phyloP scores from a whole-genome alignment of 192 early-diverging fungal species.

The Podila clonocystis region DNA sequence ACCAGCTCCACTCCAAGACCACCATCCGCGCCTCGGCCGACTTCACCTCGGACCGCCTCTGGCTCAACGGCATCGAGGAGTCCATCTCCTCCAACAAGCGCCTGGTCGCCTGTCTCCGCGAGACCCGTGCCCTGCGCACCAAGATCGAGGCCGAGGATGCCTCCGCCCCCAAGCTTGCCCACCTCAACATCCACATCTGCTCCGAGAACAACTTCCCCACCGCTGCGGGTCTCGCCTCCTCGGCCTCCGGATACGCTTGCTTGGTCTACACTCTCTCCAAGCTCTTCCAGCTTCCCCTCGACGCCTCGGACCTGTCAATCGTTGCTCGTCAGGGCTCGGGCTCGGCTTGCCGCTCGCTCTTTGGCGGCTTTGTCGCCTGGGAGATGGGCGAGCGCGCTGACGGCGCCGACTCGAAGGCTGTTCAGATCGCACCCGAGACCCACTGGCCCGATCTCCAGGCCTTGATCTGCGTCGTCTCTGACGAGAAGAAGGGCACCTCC shows the following conservation, averaged over 20 bases:
- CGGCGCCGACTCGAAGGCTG: constrained; percentile 88
- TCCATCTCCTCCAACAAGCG: constrained; percentile 83
- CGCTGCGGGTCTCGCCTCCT: constrained; percentile 97
- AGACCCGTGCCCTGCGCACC: constrained; percentile 77
- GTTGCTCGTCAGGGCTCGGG: constrained; percentile 96
- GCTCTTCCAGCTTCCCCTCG: constrained; percentile 78
- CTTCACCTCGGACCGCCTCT: constrained; percentile 81
- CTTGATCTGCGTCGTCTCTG: constrained; percentile 93
- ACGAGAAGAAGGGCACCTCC: constrained; percentile 89
- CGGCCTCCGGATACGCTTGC: constrained; percentile 95
- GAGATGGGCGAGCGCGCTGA: constrained; percentile 86
- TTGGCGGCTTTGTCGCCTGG: constrained; percentile 99
- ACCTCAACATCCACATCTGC: constrained; percentile 82
- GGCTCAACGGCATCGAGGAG: constrained; percentile 96
- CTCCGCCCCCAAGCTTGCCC: constrained; percentile 65
- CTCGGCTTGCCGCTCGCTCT: constrained; percentile 95
- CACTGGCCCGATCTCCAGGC: constrained; percentile 99
- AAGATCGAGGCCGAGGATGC: constrained; percentile 67
- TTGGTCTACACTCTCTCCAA: constrained; percentile 85
- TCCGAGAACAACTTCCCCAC: constrained; percentile 99
- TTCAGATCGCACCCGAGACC: constrained; percentile 86
- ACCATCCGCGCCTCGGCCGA: constrained; percentile 77
- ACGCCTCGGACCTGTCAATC: constrained; percentile 81
- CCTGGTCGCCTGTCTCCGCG: constrained; percentile 83
- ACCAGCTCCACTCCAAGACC: constrained; percentile 95